phyloP scores from a whole-genome alignment of 495 filamentous ascomycete genomes.

The Coniosporium apollinis region DNA sequence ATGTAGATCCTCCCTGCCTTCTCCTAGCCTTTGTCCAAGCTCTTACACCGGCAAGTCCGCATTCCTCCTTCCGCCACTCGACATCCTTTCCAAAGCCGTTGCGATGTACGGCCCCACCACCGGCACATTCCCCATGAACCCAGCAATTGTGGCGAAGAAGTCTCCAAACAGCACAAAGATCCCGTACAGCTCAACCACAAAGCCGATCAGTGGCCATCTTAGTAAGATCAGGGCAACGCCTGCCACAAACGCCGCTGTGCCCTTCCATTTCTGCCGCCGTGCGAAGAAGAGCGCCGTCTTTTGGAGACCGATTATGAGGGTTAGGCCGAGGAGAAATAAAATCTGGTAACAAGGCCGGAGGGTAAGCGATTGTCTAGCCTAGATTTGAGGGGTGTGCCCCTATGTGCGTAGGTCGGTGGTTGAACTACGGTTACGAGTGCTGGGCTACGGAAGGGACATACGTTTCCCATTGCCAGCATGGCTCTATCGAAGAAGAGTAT shows the following conservation, averaged over 20 bases:
- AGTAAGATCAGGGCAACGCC: slow-evolving; percentile 75
- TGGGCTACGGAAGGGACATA: slow-evolving; percentile 19
- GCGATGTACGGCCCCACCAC: slow-evolving; percentile 74
- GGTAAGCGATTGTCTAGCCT: no score
- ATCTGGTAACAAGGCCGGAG: slow-evolving; percentile 37
- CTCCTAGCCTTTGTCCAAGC: no score
- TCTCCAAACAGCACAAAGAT: slow-evolving; percentile 89
- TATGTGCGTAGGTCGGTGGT: slow-evolving; percentile 1
- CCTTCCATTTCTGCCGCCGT: slow-evolving; percentile 77
- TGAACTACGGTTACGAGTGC: neutral
- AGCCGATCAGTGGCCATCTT: slow-evolving; percentile 77
- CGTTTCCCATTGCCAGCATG: slow-evolving; percentile 89
- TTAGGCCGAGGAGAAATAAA: slow-evolving; percentile 91
- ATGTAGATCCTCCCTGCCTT: no score
- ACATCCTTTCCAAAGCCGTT: slow-evolving; percentile 41
- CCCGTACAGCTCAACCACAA: slow-evolving; percentile 80
- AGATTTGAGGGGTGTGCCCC: neutral
- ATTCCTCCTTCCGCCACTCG: slow-evolving; percentile 48
- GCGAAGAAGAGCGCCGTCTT: slow-evolving; percentile 90
- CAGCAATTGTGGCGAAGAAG: slow-evolving; percentile 79
- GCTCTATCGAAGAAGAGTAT: slow-evolving; percentile 95
- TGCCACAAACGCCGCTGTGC: slow-evolving; percentile 73
- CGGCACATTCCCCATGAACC: slow-evolving; percentile 71
- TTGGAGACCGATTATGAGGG: slow-evolving; percentile 81
- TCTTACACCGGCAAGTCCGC: slow-evolving; percentile 15